phyloP scores from a whole-genome alignment of 129 eudicot genomes.

The Flaveria sonorensis region DNA sequence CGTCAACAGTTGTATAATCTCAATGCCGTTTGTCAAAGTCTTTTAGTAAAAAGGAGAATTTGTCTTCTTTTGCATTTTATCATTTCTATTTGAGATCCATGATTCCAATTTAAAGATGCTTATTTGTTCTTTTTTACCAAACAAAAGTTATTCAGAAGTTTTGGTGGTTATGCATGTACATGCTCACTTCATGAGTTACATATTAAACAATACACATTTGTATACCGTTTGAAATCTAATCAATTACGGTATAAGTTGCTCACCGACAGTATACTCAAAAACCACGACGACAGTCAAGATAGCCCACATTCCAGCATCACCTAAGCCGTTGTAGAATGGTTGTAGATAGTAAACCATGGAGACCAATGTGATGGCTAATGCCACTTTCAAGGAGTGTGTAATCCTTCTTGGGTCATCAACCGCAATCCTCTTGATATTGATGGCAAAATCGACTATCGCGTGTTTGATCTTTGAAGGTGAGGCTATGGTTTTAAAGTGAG shows the following conservation, averaged over 20 bases:
- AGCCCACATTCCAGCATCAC: constrained; percentile 80
- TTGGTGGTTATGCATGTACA: constrained; percentile 5
- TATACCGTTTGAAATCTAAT: background rate
- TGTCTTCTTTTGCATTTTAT: background rate
- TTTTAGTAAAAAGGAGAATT: background rate
- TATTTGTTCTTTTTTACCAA: background rate
- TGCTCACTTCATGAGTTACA: background rate
- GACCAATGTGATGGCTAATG: constrained; percentile 67
- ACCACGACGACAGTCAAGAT: constrained; percentile 74
- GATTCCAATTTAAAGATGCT: background rate
- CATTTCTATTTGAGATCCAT: no score
- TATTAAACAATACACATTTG: background rate
- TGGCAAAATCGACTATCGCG: constrained; percentile 22
- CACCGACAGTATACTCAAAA: constrained; percentile 77
- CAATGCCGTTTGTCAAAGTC: background rate
- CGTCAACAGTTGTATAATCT: constrained; percentile 1
- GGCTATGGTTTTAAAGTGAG: constrained; percentile 10
- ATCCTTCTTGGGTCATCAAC: constrained; percentile 73
- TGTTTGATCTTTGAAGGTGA: constrained; percentile 35
- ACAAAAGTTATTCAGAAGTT: background rate
- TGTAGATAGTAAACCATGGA: constrained; percentile 62
- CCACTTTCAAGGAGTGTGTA: constrained; percentile 60
- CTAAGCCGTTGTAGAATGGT: constrained; percentile 68
- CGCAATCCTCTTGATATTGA: constrained; percentile 41
- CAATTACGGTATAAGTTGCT: background rate